phyloP scores from a whole-genome alignment of 495 filamentous ascomycete genomes.

The Penicillium taxi region DNA sequence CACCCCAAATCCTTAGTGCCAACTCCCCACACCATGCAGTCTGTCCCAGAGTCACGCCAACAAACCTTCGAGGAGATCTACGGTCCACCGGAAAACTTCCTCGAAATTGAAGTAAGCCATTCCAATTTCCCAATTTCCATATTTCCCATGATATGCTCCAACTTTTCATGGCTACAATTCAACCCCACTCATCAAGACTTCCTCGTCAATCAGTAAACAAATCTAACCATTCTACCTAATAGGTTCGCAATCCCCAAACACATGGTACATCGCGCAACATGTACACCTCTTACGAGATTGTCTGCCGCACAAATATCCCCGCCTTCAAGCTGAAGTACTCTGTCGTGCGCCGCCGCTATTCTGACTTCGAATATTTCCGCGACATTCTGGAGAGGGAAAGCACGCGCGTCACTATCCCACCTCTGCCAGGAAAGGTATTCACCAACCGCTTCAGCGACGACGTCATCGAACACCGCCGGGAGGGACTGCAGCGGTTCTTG shows the following conservation, averaged over 20 bases:
- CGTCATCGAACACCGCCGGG: slow-evolving; percentile 90
- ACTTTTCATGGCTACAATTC: not conserved
- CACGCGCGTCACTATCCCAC: slow-evolving; percentile 90
- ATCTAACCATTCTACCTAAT: slow-evolving; percentile 2
- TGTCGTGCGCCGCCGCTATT: slow-evolving; percentile 85
- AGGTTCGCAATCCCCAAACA: slow-evolving; percentile 94
- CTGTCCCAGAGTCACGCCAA: slow-evolving; percentile 74
- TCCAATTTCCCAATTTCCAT: not conserved
- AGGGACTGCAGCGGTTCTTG: slow-evolving; percentile 88
- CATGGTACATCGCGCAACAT: slow-evolving; percentile 90
- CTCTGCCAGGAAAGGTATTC: slow-evolving; percentile 93
- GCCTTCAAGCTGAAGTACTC: slow-evolving; percentile 91
- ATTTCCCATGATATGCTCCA: not conserved
- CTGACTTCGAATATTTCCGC: slow-evolving; percentile 97
- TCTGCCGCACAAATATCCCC: slow-evolving; percentile 96
- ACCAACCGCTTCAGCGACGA: slow-evolving; percentile 98
- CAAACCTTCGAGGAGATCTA: slow-evolving; percentile 99
- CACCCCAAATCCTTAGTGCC: not conserved
- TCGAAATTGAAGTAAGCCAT: slow-evolving; percentile 82
- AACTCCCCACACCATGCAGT: slow-evolving; percentile 56
- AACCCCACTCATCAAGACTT: not conserved
- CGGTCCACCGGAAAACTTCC: slow-evolving; percentile 94
- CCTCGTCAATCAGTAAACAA: no score
- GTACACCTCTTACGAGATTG: slow-evolving; percentile 98
- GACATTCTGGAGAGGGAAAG: slow-evolving; percentile 95